These are phyloP conservation scores for Colletotrichum spaethianum DNA, from an alignment of 2,329 filamentous ascomycete genomes.

Conservation along the genomic window DNA sequence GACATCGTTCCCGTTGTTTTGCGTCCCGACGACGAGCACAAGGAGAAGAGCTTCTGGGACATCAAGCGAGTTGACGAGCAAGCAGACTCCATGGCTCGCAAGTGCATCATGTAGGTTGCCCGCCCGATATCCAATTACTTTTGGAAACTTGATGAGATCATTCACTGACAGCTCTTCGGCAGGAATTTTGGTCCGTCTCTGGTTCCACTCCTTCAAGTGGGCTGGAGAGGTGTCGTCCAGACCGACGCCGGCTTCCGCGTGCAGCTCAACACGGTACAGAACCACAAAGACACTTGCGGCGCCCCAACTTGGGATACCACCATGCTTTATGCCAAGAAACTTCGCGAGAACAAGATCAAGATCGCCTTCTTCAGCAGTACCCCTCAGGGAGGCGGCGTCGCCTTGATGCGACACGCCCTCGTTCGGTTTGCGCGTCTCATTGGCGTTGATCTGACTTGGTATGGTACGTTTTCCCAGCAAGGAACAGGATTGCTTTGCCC, in stretches of 20 bases:
- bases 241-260: constrained; percentile 78
- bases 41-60: constrained; percentile 63
- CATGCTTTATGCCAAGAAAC: constrained; percentile 72
- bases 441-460: constrained; percentile 82
- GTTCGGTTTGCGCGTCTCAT: constrained; percentile 78
- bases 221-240: constrained; percentile 77
- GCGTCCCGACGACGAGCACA: constrained; percentile 60
- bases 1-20: constrained; percentile 83
- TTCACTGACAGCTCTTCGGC: constrained; percentile 6
- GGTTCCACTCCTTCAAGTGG: constrained; percentile 77
- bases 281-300: constrained; percentile 74
- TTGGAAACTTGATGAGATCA: not conserved
- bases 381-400: constrained; percentile 86
- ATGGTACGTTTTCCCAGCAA: constrained; percentile 58
- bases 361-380: constrained; percentile 86
- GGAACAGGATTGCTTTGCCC: not conserved
- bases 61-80: constrained; percentile 81
- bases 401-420: constrained; percentile 84
- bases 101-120: constrained; percentile 78
- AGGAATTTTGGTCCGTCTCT: constrained; percentile 82
- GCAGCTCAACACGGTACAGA: constrained; percentile 67
- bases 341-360: constrained; percentile 75
- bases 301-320: constrained; percentile 76
- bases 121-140: not conserved
- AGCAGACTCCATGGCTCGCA: constrained; percentile 85